Evolutionary conservation across 2,329 filamentous ascomycete species (phyloP).

Genomic region (Colletotrichum liaoningense): DNA sequence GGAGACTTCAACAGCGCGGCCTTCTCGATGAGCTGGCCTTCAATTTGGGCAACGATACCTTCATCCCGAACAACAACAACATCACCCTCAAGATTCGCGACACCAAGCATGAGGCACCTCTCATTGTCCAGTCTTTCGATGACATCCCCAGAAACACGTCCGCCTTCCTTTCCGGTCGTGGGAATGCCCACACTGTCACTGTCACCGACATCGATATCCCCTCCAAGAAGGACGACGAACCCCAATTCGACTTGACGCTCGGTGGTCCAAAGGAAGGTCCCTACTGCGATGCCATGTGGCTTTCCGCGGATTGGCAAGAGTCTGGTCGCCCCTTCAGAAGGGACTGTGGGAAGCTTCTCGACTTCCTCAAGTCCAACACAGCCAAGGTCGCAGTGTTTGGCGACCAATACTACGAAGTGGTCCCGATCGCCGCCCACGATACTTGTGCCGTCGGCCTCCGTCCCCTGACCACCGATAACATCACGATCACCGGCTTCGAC

Average conservation of each 20-base stretch:
- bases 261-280: background rate
- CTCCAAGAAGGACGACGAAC: background rate
- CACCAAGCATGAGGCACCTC: background rate
- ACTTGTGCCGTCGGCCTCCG: constrained; percentile 24
- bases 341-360: constrained; percentile 11
- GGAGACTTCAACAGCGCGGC: constrained; percentile 14
- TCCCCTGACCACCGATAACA: background rate
- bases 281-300: constrained; percentile 19
- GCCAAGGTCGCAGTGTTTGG: constrained; percentile 20
- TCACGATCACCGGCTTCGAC: constrained; percentile 17
- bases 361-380: constrained; percentile 13
- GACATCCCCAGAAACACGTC: constrained; percentile 20
- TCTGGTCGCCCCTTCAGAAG: background rate
- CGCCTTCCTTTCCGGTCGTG: constrained; percentile 15
- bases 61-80: background rate
- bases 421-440: constrained; percentile 21
- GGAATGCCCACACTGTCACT: background rate
- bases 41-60: no score
- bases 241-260: constrained; percentile 4
- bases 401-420: constrained; percentile 16
- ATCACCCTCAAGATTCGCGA: background rate
- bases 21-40: background rate
- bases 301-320: constrained; percentile 19
- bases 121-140: constrained; percentile 14
- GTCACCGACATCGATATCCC: background rate